These are phyloP conservation scores for Calonectria naviculata DNA, from an alignment of 2,329 filamentous ascomycete genomes.

Conservation along the genomic window DNA sequence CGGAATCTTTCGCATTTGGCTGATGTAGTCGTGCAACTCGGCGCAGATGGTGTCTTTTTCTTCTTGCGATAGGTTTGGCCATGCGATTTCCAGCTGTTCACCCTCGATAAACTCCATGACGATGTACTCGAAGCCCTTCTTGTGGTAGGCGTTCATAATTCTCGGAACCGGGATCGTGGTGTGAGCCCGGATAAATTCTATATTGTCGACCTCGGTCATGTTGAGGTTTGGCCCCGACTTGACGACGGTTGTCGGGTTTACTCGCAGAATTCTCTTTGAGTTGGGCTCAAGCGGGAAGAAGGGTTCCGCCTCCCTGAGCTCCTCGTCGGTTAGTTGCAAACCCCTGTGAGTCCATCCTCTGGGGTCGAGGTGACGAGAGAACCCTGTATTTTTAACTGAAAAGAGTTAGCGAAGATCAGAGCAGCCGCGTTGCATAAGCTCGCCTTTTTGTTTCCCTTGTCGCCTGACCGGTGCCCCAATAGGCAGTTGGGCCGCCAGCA, in stretches of 20 bases:
- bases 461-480: neutral
- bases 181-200: constrained; percentile 10
- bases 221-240: neutral
- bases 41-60: neutral
- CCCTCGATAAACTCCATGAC: constrained; percentile 12
- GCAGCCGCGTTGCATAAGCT: neutral
- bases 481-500: neutral
- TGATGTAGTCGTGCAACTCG: neutral
- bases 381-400: neutral
- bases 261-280: neutral
- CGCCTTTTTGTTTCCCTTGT: neutral
- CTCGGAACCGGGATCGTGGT: constrained; percentile 8
- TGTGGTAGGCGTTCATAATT: constrained; percentile 7
- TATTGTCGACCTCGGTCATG: constrained; percentile 13
- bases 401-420: neutral
- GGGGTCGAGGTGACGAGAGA: neutral
- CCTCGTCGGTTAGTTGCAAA: neutral
- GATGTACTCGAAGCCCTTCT: constrained; percentile 1
- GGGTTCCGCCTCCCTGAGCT: neutral
- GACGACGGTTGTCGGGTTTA: neutral
- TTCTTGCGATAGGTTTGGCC: neutral
- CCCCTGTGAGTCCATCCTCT: neutral
- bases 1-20: neutral
- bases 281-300: constrained; percentile 2
- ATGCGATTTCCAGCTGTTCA: neutral